These are phyloP conservation scores for Calonectria pauciramosa DNA, from an alignment of 2,329 filamentous ascomycete genomes.

Conservation along the genomic window DNA sequence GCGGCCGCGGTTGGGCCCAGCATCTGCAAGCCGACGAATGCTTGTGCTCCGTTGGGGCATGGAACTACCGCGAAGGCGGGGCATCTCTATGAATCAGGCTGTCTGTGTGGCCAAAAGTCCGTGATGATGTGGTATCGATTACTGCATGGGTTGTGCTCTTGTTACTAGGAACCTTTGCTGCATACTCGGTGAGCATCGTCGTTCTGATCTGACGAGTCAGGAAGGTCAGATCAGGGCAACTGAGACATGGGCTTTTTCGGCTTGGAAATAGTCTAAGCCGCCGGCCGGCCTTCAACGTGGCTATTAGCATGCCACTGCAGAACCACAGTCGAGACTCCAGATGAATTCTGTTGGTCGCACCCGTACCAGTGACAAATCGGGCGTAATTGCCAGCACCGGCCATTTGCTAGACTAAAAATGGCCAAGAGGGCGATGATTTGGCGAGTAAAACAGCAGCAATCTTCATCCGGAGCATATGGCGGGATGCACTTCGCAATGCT, in stretches of 20 bases:
- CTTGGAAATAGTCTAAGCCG: constrained; percentile 27
- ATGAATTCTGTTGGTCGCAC: constrained; percentile 26
- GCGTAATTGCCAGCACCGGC: constrained; percentile 35
- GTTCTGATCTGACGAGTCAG: constrained; percentile 27
- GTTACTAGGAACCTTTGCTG: background rate
- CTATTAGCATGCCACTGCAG: constrained; percentile 30
- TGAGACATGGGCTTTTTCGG: background rate
- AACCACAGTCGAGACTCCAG: constrained; percentile 28
- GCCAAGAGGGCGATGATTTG: constrained; percentile 3
- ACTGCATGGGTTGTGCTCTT: constrained; percentile 4
- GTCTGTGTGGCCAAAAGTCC: background rate
- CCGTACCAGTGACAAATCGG: constrained; percentile 35
- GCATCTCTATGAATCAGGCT: constrained; percentile 11
- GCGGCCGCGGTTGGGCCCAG: constrained; percentile 30
- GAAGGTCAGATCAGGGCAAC: constrained; percentile 8
- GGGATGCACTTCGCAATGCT: background rate
- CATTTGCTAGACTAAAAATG: constrained; percentile 4
- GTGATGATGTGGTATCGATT: background rate
- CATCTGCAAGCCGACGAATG: constrained; percentile 36
- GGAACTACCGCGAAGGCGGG: constrained; percentile 26
- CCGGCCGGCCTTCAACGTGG: constrained; percentile 29
- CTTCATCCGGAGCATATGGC: constrained; percentile 18
- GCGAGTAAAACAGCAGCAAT: background rate
- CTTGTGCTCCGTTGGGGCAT: constrained; percentile 28
- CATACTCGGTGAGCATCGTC: constrained; percentile 30